Conservation (phyloP, 1,284 basidiomycete genomes). For the Ceratobasidium sp. region DNA sequence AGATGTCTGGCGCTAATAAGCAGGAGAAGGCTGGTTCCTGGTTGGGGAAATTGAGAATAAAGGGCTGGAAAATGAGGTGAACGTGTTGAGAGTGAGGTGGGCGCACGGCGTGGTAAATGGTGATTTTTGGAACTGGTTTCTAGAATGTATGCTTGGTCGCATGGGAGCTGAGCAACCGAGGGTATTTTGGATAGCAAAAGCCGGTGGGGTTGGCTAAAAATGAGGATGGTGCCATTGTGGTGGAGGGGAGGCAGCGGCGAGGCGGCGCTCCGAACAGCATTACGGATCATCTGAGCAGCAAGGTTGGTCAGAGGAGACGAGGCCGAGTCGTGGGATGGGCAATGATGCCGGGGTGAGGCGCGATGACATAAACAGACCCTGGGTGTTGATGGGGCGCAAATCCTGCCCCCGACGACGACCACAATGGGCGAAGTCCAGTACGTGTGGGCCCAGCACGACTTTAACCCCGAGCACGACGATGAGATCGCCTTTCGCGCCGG, state of each 20-base stretch:
- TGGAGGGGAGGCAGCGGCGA: neutral
- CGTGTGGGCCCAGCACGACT: conserved; percentile 86
- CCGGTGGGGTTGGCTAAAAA: neutral
- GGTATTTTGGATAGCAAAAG: neutral
- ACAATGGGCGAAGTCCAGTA: conserved; percentile 50
- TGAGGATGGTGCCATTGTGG: neutral
- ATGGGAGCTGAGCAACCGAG: neutral
- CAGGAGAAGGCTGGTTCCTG: neutral
- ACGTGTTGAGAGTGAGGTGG: neutral
- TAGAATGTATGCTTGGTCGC: no score
- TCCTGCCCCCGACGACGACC: conserved; percentile 5
- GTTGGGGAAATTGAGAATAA: neutral
- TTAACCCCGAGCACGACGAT: conserved; percentile 91
- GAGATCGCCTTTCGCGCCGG: conserved; percentile 89
- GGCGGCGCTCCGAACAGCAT: neutral
- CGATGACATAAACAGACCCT: conserved; percentile 14
- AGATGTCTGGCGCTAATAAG: neutral
- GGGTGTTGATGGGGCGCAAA: neutral
- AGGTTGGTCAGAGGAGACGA: neutral
- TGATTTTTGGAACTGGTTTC: no score
- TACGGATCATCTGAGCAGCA: neutral
- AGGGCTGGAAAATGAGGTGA: neutral
- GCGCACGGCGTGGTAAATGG: no score
- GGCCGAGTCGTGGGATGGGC: conserved; percentile 10
- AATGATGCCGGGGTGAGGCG: neutral